Base-by-base conservation (phyloP, 192 early-diverging fungal genomes). In the Cladochytrium replicatum region DNA sequence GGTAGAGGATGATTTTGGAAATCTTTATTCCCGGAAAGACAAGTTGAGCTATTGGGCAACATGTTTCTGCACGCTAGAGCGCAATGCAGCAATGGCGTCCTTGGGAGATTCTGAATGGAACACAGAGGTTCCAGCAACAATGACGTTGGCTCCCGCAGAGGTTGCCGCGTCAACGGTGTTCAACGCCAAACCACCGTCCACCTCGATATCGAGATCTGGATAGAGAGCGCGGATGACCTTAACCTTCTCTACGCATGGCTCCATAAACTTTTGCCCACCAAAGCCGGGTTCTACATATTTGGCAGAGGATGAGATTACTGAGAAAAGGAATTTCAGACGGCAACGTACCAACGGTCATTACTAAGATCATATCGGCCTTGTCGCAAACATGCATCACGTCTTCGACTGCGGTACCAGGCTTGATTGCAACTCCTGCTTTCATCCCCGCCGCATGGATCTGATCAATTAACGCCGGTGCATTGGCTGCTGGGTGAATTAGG, bases 261-360 rank as follows among this genome's bases (percentile, higher is more conserved):
- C 60, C 90, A 92, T 97, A 66, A 97, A 92, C 41, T 81, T 66
- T 70, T 97, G 93, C 29, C 93, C 93, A 31, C 93, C 93, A 60
- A 97, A 97, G 4, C 93, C 93, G 31, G 93, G 93, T 60, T 97
- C 90, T 57, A 44, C n/a, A n/a, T n/a, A n/a, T n/a, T n/a, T 19
- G 50, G 26, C 9, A 24, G 17, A 4, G 7, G 25, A 47, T 4
- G 31, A 15, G 49, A 8, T 21, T 46, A 8, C 8, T 19, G 24
- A 25, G 9, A 48, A 29, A 8, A 39, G n/a, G 25, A 48, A 6
- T 13, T 41, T 9, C 27, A 37, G 46, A 41, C 9, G 19, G 31
- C 29, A 32, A 41, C 56, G 7, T 43, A 66, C 63, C 61, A 17
- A 93, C 93, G 0, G 93, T 97, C 93, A 97, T 97, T 39, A 93